Conservation (phyloP, 2,329 filamentous ascomycete species). For the Cladorrhinum sp. region DNA sequence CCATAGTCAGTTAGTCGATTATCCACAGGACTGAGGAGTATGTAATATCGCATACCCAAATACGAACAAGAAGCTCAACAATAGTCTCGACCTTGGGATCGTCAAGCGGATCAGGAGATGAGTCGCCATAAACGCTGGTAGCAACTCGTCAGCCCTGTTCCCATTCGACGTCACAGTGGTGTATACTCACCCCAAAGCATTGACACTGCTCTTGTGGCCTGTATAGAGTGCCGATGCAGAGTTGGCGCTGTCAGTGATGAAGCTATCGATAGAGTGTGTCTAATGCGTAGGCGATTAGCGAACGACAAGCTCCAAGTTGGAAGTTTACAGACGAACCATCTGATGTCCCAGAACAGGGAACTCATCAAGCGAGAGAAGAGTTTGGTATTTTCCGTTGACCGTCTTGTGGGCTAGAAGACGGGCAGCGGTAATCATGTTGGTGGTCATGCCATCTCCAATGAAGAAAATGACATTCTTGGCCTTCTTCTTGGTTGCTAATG, state of each 20-base stretch:
- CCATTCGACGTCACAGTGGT: not conserved
- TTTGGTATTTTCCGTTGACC: conserved; percentile 81
- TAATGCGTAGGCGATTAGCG: conserved; percentile 18
- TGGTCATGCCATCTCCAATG: conserved; percentile 69
- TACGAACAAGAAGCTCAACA: conserved; percentile 70
- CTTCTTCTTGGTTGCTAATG: conserved; percentile 65
- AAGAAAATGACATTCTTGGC: conserved; percentile 85
- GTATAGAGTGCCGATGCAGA: conserved; percentile 78
- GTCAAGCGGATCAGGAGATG: conserved; percentile 68
- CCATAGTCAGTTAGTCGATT: not conserved
- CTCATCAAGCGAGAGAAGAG: conserved; percentile 71
- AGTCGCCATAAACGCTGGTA: conserved; percentile 67
- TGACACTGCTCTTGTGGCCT: conserved; percentile 81
- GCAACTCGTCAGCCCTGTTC: not conserved
- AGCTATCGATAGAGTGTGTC: conserved; percentile 80
- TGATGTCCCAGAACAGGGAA: conserved; percentile 85
- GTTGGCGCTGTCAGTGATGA: conserved; percentile 86
- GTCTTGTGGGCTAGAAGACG: conserved; percentile 78
- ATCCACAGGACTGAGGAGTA: not conserved
- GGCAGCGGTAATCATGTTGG: conserved; percentile 77
- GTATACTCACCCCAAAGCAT: conserved; percentile 62
- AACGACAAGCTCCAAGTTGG: not conserved
- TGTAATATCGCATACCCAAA: conserved; percentile 50
- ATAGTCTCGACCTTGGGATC: conserved; percentile 87
- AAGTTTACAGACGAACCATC: conserved; percentile 50